Evolutionary conservation across 2,329 filamentous ascomycete genomes (phyloP), one percentile per base, ranked within the genome.

Genomic region (Aspergillus udagawae): DNA sequence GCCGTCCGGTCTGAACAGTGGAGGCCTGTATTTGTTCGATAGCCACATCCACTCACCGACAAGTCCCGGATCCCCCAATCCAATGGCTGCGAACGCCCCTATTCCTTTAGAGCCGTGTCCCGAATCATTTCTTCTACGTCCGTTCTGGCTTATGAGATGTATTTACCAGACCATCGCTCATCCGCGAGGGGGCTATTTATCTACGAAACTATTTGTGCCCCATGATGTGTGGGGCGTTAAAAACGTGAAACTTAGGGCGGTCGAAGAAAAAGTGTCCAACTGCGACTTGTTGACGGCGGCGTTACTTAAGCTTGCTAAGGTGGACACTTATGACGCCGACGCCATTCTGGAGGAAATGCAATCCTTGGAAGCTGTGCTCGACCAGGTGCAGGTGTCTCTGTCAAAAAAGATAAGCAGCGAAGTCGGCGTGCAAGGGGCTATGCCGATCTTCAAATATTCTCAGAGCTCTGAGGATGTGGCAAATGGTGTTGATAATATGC

Each of bases 61-160:
- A 50, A 80, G 76, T 3, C 85, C 89, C 0, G 86, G 86, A 2
- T 86, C 85, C n/a, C 85, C 87, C 2, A 87, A 88, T 56, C 79
- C 82, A 3, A 72, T 83, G n/a, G 79, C 80, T 12, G 68, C 79
- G 0, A 86, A 91, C 63, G 83, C 86, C 1, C 92, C 92, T 12
- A 82, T 88, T 23, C 85, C 91, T 0, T 82, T 99, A 4, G 94
- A 99, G 69, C 90, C 94, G 3, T 99, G 95, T 70, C 94, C 94
- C 1, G 90, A 89, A 38, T 91, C 95, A 44, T 87, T 88, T 58
- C 82, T 97, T 67, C 81, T 97, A n/a, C 87, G 94, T 21, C 95
- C 94, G 1, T 99, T 97, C 74, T 99, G 94, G 94, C 81, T 99
- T 48, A 96, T 99, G 91, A 87, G 94, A 54, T 92, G 90, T 60